Evolutionary conservation across 768 basidiomycete genomes (phyloP).

Genomic region (Psilocybe tampanensis): DNA sequence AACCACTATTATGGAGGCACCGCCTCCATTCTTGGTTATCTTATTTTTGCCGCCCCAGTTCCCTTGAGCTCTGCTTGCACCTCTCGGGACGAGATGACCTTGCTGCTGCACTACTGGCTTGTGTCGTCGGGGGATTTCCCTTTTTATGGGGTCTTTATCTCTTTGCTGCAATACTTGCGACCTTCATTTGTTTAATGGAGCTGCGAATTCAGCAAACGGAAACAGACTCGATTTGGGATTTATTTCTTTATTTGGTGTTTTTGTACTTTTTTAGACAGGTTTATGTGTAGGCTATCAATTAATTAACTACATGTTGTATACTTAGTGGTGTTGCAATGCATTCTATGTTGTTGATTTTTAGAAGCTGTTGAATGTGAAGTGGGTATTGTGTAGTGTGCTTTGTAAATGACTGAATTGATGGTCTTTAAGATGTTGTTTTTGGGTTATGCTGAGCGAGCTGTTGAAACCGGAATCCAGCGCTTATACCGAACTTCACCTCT

Average conservation of each 20-base stretch:
- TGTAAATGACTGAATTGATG: not conserved
- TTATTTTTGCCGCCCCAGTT: too few species aligned
- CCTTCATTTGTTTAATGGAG: constrained; percentile 12
- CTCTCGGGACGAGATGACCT: constrained; percentile 55
- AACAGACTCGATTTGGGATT: not conserved
- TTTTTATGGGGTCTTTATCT: constrained; percentile 21
- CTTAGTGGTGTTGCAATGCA: too few species aligned
- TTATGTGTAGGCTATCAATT: not conserved
- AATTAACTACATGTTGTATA: too few species aligned
- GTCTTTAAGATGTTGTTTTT: not conserved
- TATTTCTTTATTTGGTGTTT: not conserved
- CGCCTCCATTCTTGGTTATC: too few species aligned
- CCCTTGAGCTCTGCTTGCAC: too few species aligned
- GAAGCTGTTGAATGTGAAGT: too few species aligned
- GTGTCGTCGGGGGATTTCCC: constrained; percentile 59
- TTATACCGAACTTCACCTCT: not conserved
- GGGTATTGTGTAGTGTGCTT: too few species aligned
- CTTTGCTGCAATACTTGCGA: constrained; percentile 19
- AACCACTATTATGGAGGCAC: too few species aligned
- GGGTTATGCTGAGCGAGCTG: not conserved
- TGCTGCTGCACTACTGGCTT: constrained; percentile 54
- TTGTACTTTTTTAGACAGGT: not conserved
- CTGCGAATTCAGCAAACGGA: constrained; percentile 23
- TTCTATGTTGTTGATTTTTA: too few species aligned
- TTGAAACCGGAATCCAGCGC: not conserved